These are phyloP conservation scores for Ascoidea tarda DNA, from an alignment of 805 yeast species.

Conservation along the genomic window DNA sequence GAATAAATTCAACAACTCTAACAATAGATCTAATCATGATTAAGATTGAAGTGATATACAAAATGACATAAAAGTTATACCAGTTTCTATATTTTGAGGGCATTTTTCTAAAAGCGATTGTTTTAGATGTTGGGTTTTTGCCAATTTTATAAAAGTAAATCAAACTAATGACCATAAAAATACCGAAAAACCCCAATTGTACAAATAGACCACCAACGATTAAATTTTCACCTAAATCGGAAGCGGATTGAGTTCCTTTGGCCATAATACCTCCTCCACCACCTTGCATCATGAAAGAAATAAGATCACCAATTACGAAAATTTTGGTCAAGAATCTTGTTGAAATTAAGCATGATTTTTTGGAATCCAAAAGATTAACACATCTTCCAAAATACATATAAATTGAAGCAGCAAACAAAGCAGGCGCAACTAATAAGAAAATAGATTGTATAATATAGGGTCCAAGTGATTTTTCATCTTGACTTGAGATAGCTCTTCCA, in stretches of 20 bases:
- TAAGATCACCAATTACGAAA: slow-evolving; percentile 19
- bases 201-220: slow-evolving; percentile 18
- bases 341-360: slow-evolving; percentile 12
- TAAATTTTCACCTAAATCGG: slow-evolving; percentile 12
- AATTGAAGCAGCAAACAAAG: slow-evolving; percentile 18
- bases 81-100: background rate
- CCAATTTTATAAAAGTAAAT: slow-evolving; percentile 15
- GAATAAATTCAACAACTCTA: slow-evolving; percentile 56
- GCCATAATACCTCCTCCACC: slow-evolving; percentile 20
- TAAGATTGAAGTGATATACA: slow-evolving; percentile 34
- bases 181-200: slow-evolving; percentile 17
- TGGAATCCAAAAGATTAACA: slow-evolving; percentile 11
- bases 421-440: slow-evolving; percentile 18
- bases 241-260: background rate
- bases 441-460: slow-evolving; percentile 16
- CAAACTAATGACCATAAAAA: slow-evolving; percentile 11
- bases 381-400: slow-evolving; percentile 19
- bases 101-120: slow-evolving; percentile 20
- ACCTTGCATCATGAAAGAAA: slow-evolving; percentile 18
- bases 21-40: slow-evolving; percentile 58
- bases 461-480: background rate
- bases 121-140: slow-evolving; percentile 15
- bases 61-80: slow-evolving; percentile 10
- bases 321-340: slow-evolving; percentile 14
- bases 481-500: background rate